Evolutionary conservation across 768 basidiomycete species (phyloP), one percentile per base, ranked within the genome.

Genomic region (Trametes cubensis): DNA sequence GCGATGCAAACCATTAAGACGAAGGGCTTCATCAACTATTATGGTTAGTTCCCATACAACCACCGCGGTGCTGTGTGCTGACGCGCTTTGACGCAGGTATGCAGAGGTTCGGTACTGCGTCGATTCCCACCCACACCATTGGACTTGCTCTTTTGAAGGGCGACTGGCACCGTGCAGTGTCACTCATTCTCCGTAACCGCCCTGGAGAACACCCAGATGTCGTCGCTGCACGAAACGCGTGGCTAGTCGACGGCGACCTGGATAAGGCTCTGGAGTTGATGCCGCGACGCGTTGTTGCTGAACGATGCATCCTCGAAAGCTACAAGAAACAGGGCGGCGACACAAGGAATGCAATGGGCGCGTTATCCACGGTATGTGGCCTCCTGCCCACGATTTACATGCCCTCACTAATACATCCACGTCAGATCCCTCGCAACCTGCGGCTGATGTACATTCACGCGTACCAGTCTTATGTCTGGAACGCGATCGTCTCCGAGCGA

Each of bases 401-500:
- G 14, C 18, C 5, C 13, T 25, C 13, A 26, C 25, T n/a, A 17
- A 55, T 67, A 61, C 62, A 15, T 44, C 11, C 57, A 30, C 48
- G 5, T 18, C 66, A 98, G 96, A 98, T 99, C 67, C 97, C 97
- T 15, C 84, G 90, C 58, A 98, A 96, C 71, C 83, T 99, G 61
- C 85, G 97, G 53, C 78, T 97, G 66, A 98, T 99, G 92, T 99
- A 98, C 73, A 87, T 98, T 57, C 97, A 99, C 74, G 95, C 95
- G 30, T 99, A 98, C 73, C 97, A 99, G 74, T 95, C 93, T 17
- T 99, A 98, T 69, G 88, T 98, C 38, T 99, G 96, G 96, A 99
- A 99, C 75, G 87, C 94, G 49, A 88, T 98, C 58, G 93, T 95
- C 42, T 98, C 95, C 3, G 94, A 98, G 75, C 89, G 97, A 14